phyloP scores from a whole-genome alignment of 1,139 yeast species.

The Nematodospora anomalae region DNA sequence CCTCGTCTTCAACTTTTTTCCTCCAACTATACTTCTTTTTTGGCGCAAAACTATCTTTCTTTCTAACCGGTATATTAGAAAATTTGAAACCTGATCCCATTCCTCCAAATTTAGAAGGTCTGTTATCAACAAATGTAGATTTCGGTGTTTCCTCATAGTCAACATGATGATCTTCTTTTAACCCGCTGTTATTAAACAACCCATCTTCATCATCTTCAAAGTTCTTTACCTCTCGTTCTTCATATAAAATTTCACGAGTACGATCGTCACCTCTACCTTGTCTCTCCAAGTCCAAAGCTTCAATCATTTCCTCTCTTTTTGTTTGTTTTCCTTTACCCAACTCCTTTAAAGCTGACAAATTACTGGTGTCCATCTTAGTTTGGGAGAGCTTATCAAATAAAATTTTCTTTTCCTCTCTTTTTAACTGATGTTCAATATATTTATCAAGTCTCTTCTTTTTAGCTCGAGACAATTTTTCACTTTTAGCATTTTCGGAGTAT shows the following conservation, averaged over 20 bases:
- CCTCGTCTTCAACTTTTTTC: conserved; percentile 36
- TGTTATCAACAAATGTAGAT: conserved; percentile 67
- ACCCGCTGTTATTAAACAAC: conserved; percentile 9
- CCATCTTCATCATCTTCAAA: conserved; percentile 52
- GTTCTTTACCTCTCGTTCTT: conserved; percentile 62
- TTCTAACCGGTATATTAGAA: conserved; percentile 49
- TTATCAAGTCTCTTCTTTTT: conserved; percentile 79
- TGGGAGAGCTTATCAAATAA: conserved; percentile 70
- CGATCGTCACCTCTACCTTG: conserved; percentile 71
- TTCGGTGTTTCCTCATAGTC: conserved; percentile 21
- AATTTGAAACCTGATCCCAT: conserved; percentile 70
- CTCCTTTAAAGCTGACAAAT: conserved; percentile 68
- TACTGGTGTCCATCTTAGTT: conserved; percentile 70
- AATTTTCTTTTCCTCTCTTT: conserved; percentile 83
- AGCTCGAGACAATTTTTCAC: conserved; percentile 65
- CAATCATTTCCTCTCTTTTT: conserved; percentile 65
- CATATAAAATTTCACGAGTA: conserved; percentile 66
- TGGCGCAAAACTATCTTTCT: conserved; percentile 15
- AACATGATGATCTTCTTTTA: conserved; percentile 25
- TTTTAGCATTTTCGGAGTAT: conserved; percentile 53
- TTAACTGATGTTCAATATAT: conserved; percentile 83
- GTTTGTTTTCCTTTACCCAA: conserved; percentile 80
- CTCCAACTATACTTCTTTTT: conserved; percentile 50
- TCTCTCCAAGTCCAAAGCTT: conserved; percentile 72
- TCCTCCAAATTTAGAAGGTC: conserved; percentile 67